Conservation (phyloP, 495 filamentous ascomycete genomes). For the Talaromyces thailandensis region DNA sequence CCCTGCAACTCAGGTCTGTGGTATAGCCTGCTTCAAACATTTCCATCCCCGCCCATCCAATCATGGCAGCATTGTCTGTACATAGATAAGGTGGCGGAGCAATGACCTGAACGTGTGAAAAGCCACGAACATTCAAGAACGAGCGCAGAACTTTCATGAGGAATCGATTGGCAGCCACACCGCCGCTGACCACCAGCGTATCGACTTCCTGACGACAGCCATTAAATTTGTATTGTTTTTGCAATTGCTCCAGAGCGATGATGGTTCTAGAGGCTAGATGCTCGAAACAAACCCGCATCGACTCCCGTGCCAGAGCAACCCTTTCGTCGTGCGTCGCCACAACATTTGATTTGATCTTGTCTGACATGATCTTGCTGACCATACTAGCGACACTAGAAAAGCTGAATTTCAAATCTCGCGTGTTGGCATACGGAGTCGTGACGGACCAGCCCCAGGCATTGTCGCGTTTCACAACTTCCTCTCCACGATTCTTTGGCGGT, state of each 20-base stretch:
- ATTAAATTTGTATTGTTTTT: conserved; percentile 8
- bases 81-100: conserved; percentile 70
- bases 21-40: conserved; percentile 78
- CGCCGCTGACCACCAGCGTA: conserved; percentile 76
- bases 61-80: conserved; percentile 98
- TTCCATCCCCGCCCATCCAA: conserved; percentile 87
- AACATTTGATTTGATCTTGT: conserved; percentile 17
- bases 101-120: conserved; percentile 49
- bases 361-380: conserved; percentile 35
- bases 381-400: conserved; percentile 55
- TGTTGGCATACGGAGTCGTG: conserved; percentile 44
- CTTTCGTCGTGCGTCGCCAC: conserved; percentile 38
- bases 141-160: conserved; percentile 57
- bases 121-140: conserved; percentile 56
- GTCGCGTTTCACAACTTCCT: conserved; percentile 36
- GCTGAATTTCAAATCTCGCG: conserved; percentile 46
- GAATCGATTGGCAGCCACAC: conserved; percentile 78
- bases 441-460: conserved; percentile 49
- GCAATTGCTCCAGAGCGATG: conserved; percentile 47
- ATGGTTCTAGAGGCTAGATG: conserved; percentile 69
- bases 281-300: conserved; percentile 78
- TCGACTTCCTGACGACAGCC: conserved; percentile 25
- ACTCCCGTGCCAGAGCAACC: conserved; percentile 52
- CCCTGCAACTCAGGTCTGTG: conserved; percentile 46
- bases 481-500: conserved; percentile 41